Evolutionary conservation across 2,329 filamentous ascomycete species (phyloP), one percentile per base, ranked within the genome.

Genomic region (Cryphonectria nitschkei): DNA sequence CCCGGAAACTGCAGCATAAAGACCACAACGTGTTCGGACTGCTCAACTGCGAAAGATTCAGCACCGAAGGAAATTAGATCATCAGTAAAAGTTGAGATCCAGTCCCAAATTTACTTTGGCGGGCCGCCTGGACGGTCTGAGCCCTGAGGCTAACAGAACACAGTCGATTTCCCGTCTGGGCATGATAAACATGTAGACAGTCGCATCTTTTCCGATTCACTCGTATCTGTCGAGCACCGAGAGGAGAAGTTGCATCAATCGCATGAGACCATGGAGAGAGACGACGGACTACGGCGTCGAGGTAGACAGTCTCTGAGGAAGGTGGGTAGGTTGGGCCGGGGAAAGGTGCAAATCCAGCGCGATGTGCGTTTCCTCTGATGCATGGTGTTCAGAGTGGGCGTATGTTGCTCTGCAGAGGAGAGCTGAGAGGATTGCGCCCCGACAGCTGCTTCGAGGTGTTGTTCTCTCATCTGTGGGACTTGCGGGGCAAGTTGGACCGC

Each of bases 31-130:
- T 32, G 14, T 68, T 68, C 19, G 67, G 67, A 2, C 19, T 68
- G 11, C 60, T 68, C 46, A 39, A 16, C 39, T 68, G 67, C 67
- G 63, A 68, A 58, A 60, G 67, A 26, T 68, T 68, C 34, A 52
- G n/a, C 2, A 26, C 63, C 19, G 1, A 9, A 32, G 34, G 58
- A 13, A 19, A 19, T 50, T 6, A 22, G 46, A 50, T 50, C 46
- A 50, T 8, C 43, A 19, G 13, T 22, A n/a, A 22, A 22, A 0
- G 6, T 6, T 2, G 46, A 19, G 5, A 22, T 50, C 29, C 52
- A 29, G 37, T 26, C 43, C 11, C 13, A 26, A 54, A 22, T 54
- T 68, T 13, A 68, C 67, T 8, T 43, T 64, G 39, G 60, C 41
- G 22, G 41, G n/a, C 67, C 67, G 9, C 62, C 62, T 16, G 34